These are phyloP conservation scores for Allium cepa DNA, from an alignment of 106 monocot species.

Conservation along the genomic window DNA sequence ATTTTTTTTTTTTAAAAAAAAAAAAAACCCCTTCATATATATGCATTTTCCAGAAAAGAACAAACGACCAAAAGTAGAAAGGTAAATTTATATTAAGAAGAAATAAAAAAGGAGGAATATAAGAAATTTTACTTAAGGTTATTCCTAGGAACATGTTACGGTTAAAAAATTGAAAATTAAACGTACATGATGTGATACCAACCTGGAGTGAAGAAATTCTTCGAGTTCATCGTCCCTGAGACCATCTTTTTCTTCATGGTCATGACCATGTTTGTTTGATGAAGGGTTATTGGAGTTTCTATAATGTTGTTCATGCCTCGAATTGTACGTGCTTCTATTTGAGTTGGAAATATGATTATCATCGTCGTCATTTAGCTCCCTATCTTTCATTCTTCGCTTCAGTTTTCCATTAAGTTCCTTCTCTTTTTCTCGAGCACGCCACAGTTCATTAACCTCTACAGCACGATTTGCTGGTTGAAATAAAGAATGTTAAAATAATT, in stretches of 20 bases:
- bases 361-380: not conserved
- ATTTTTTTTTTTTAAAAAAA: not conserved
- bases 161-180: not conserved
- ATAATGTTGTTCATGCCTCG: constrained; percentile 9
- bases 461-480: constrained; percentile 63
- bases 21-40: not conserved
- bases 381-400: constrained; percentile 17
- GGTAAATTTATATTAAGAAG: no score
- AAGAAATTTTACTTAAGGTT: no score
- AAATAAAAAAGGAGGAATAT: no score
- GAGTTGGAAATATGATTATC: constrained; percentile 7
- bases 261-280: constrained; percentile 19
- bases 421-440: constrained; percentile 86
- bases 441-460: constrained; percentile 79
- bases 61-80: no score
- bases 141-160: no score
- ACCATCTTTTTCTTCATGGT: constrained; percentile 32
- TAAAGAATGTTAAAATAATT: not conserved
- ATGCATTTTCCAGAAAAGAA: not conserved
- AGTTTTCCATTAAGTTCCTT: constrained; percentile 53
- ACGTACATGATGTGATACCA: not conserved
- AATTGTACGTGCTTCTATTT: constrained; percentile 9
- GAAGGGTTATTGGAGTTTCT: constrained; percentile 10
- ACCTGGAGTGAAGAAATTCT: constrained; percentile 83
- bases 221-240: constrained; percentile 78